Conservation (phyloP, 345 rosid genomes). For the Cardiospermum halicacabum region DNA sequence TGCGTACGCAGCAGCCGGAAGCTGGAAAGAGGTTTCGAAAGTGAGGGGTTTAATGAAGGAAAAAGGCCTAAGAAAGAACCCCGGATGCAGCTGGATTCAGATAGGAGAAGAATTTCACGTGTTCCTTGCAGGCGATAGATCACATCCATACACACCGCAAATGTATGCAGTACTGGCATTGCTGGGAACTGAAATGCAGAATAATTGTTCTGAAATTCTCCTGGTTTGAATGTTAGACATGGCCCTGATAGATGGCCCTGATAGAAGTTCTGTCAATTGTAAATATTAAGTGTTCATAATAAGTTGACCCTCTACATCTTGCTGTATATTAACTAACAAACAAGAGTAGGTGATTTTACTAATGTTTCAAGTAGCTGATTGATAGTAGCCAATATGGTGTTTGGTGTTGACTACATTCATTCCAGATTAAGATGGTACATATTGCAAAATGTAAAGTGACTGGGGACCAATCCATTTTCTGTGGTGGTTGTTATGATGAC, state of each 20-base stretch:
- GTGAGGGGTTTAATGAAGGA: constrained; percentile 49
- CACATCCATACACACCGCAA: constrained; percentile 28
- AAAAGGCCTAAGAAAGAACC: constrained; percentile 43
- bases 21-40: constrained; percentile 41
- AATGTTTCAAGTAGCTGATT: no score
- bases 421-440: neutral
- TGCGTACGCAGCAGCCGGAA: constrained; percentile 45
- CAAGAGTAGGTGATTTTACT: no score
- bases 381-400: neutral
- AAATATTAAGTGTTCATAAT: neutral
- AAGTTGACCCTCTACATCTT: no score
- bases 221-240: neutral
- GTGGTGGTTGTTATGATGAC: neutral
- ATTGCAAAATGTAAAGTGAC: neutral
- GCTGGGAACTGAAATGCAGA: constrained; percentile 25
- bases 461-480: constrained; percentile 17
- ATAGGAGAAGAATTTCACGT: constrained; percentile 36
- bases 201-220: constrained; percentile 1
- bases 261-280: neutral
- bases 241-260: neutral
- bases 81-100: constrained; percentile 64
- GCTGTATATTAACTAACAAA: no score
- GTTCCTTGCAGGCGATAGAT: constrained; percentile 45
- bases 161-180: constrained; percentile 32
- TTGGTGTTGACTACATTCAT: neutral